Conservation (phyloP, 345 rosid genomes). For the Salix exigua region DNA sequence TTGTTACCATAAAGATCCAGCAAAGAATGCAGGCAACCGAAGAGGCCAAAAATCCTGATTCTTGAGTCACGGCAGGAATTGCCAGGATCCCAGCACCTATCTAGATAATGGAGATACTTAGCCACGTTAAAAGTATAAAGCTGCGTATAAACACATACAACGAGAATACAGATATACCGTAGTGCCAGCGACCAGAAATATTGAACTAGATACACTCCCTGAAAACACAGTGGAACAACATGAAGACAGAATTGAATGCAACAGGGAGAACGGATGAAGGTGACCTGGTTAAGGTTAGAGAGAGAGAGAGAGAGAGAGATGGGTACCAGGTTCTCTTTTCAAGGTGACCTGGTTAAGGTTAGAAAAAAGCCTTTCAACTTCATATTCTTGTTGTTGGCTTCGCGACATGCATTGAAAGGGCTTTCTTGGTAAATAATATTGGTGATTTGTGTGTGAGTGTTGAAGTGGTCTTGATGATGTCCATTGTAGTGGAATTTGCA, state of each 20-base stretch:
- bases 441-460: neutral
- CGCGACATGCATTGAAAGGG: conserved; percentile 40
- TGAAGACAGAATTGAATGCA: neutral
- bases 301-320: neutral
- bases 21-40: conserved; percentile 67
- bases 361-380: conserved; percentile 77
- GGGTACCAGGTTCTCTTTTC: conserved; percentile 69
- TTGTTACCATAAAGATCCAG: conserved; percentile 75
- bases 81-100: conserved; percentile 96
- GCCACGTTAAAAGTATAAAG: neutral
- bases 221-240: conserved; percentile 5
- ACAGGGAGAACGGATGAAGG: too few relatives aligned
- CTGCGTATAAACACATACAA: neutral
- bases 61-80: conserved; percentile 88
- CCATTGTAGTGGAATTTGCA: neutral
- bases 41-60: conserved; percentile 82
- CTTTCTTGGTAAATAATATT: neutral
- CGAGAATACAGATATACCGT: conserved; percentile 40
- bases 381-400: conserved; percentile 32
- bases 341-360: conserved; percentile 71
- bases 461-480: neutral
- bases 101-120: conserved; percentile 28
- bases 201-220: conserved; percentile 82
- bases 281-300: too few relatives aligned
- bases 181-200: conserved; percentile 84